These are phyloP conservation scores for Scortechinia acanthostroma DNA, from an alignment of 2,329 filamentous ascomycete genomes.

Conservation along the genomic window DNA sequence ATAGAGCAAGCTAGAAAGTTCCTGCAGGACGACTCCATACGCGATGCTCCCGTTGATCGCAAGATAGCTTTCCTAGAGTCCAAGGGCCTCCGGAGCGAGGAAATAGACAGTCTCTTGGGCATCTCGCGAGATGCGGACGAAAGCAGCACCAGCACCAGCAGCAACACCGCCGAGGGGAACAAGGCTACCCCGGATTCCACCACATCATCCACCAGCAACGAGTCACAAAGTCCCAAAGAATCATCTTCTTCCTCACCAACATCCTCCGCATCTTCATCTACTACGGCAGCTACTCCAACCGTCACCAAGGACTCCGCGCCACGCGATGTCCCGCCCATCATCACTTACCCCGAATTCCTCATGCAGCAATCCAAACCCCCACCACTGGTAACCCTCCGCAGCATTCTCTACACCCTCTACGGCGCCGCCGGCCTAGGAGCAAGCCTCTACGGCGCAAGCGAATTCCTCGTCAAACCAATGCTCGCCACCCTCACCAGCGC, in stretches of 20 bases:
- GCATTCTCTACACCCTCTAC: constrained; percentile 47
- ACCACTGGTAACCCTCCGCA: constrained; percentile 48
- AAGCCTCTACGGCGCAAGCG: constrained; percentile 46
- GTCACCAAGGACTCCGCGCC: constrained; percentile 8
- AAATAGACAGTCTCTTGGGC: constrained; percentile 41
- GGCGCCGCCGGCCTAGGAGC: constrained; percentile 43
- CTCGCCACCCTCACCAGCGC: constrained; percentile 39
- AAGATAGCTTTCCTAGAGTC: constrained; percentile 46
- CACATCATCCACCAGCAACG: neutral
- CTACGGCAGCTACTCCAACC: neutral
- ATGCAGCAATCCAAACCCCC: constrained; percentile 47
- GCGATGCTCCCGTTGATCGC: constrained; percentile 39
- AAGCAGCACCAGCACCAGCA: neutral
- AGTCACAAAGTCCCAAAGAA: neutral
- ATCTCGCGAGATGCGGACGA: constrained; percentile 1
- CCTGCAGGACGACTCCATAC: constrained; percentile 44
- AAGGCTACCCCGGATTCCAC: neutral
- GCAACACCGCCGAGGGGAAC: neutral
- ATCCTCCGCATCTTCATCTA: neutral
- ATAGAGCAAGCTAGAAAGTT: constrained; percentile 45
- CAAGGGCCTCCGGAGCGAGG: constrained; percentile 40
- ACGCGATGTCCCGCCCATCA: constrained; percentile 47
- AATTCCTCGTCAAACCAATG: constrained; percentile 52
- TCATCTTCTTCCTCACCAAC: neutral
- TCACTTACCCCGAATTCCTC: constrained; percentile 62